These are phyloP conservation scores for Colletotrichum musicola DNA, from an alignment of 2,329 filamentous ascomycete species.

Conservation along the genomic window DNA sequence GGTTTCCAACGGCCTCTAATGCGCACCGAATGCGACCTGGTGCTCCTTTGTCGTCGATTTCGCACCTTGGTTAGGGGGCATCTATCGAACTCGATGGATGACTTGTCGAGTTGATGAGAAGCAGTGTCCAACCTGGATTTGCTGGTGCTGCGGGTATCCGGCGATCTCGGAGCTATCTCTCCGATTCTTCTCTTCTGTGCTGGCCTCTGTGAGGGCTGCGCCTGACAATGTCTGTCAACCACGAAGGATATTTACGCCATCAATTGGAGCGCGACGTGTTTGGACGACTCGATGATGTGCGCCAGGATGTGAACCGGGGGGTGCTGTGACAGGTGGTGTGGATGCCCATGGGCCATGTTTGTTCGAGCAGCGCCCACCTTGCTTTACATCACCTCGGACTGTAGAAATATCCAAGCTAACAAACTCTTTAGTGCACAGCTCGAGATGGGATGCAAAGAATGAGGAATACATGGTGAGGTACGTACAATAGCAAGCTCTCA, in stretches of 20 bases:
- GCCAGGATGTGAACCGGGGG: slow-evolving; percentile 23
- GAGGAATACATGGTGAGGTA: background rate
- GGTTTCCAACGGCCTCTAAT: slow-evolving; percentile 5
- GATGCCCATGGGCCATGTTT: slow-evolving; percentile 10
- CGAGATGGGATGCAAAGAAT: background rate
- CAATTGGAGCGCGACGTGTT: background rate
- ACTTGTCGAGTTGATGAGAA: no score
- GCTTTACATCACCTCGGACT: background rate
- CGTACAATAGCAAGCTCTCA: slow-evolving; percentile 3
- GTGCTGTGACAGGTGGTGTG: slow-evolving; percentile 20
- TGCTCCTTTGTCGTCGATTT: background rate
- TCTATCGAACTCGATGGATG: no score
- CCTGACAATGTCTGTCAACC: no score
- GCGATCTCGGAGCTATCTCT: no score
- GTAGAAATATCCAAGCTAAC: background rate
- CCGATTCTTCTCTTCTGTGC: no score
- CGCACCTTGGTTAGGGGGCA: no score
- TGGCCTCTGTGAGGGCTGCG: no score
- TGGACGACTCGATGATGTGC: slow-evolving; percentile 22
- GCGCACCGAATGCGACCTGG: background rate
- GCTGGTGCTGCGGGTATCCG: no score
- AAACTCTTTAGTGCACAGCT: background rate
- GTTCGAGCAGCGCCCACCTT: background rate
- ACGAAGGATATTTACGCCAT: background rate
- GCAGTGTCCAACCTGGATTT: no score